phyloP scores from a whole-genome alignment of 1,139 yeast genomes.

The Yamadazyma sp. region DNA sequence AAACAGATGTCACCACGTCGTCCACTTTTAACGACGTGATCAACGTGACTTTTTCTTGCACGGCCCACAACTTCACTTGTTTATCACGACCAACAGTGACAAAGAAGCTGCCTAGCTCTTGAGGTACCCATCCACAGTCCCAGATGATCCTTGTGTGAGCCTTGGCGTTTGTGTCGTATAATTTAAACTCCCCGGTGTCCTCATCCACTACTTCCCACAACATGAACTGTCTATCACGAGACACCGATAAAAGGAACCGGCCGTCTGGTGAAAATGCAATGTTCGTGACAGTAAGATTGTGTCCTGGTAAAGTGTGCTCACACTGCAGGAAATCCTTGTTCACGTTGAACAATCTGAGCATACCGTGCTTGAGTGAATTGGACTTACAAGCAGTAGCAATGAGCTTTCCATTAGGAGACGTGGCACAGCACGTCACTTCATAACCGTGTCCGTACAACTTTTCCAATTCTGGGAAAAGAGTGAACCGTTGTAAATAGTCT shows the following conservation, averaged over 20 bases:
- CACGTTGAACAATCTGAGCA: constrained; percentile 70
- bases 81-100: constrained; percentile 90
- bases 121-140: constrained; percentile 89
- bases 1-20: constrained; percentile 73
- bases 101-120: constrained; percentile 38
- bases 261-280: constrained; percentile 76
- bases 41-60: constrained; percentile 27
- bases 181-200: constrained; percentile 39
- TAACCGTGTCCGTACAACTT: constrained; percentile 97
- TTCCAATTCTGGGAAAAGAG: constrained; percentile 93
- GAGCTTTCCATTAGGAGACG: constrained; percentile 60
- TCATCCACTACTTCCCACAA: constrained; percentile 61
- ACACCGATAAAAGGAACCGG: constrained; percentile 68
- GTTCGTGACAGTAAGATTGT: constrained; percentile 82
- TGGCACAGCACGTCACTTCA: constrained; percentile 80
- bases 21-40: constrained; percentile 37
- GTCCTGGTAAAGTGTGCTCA: constrained; percentile 51
- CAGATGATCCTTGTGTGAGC: constrained; percentile 93
- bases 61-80: constrained; percentile 69
- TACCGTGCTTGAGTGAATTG: constrained; percentile 81
- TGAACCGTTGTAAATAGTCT: constrained; percentile 85
- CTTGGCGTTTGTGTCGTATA: constrained; percentile 52
- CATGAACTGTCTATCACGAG: constrained; percentile 87
- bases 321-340: constrained; percentile 42
- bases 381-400: constrained; percentile 93